phyloP scores from a whole-genome alignment of 495 filamentous ascomycete genomes.

The Alectoria sarmentosa region DNA sequence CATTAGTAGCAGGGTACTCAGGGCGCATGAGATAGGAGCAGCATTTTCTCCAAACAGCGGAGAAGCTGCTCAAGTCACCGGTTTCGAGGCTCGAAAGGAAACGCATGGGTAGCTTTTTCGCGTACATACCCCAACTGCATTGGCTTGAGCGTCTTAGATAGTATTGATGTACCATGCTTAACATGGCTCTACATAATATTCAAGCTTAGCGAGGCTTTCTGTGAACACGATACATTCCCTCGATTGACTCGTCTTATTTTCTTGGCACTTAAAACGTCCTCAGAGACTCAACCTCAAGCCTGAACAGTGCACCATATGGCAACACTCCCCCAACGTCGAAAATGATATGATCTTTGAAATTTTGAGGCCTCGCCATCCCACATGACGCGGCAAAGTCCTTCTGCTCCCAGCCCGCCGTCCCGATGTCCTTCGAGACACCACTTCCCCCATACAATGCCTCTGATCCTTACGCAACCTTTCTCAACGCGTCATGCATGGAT shows the following conservation, averaged over 20 bases:
- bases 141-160: conserved; percentile 5
- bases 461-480: conserved; percentile 70
- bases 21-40: neutral
- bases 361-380: conserved; percentile 1
- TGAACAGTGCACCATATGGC: neutral
- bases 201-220: neutral
- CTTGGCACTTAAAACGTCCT: neutral
- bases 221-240: neutral
- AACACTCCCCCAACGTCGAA: neutral
- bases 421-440: conserved; percentile 70
- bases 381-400: neutral
- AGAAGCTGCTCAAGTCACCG: conserved; percentile 1
- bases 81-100: neutral
- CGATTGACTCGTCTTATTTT: neutral
- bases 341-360: neutral
- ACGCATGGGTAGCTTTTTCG: conserved; percentile 1
- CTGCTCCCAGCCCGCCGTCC: conserved; percentile 11
- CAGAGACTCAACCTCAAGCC: neutral
- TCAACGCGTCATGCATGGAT: conserved; percentile 78
- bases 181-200: neutral
- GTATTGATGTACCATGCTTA: neutral
- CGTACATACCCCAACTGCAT: conserved; percentile 5
- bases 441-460: conserved; percentile 62
- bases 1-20: neutral
- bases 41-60: neutral